phyloP scores from a whole-genome alignment of 176 grass and related monocot species.

The Musa itinerans region DNA sequence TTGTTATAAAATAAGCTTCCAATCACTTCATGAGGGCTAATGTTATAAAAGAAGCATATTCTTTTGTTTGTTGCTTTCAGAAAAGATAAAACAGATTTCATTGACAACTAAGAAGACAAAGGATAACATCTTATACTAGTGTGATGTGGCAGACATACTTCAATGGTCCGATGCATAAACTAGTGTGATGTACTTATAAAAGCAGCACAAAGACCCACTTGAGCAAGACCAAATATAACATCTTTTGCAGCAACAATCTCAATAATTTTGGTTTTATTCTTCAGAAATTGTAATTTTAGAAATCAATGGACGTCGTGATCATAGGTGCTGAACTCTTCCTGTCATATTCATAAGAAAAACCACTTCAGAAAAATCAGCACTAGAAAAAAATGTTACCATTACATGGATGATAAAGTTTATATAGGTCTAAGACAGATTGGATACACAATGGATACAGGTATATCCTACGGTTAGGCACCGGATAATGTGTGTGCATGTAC shows the following conservation, averaged over 20 bases:
- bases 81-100: neutral
- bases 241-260: conserved; percentile 22
- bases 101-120: neutral
- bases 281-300: conserved; percentile 4
- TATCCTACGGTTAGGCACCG: too few species aligned
- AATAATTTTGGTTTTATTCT: conserved; percentile 2
- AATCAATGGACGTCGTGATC: neutral
- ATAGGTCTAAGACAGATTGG: too few species aligned
- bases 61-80: conserved; percentile 19
- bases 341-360: neutral
- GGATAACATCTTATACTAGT: neutral
- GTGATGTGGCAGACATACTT: neutral
- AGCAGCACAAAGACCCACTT: conserved; percentile 5
- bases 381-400: neutral
- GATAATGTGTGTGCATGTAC: too few species aligned
- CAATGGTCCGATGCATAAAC: too few species aligned
- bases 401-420: too few species aligned
- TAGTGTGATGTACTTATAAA: too few species aligned
- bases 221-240: conserved; percentile 17
- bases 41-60: conserved; percentile 21
- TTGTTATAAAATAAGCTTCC: conserved; percentile 20
- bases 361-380: neutral
- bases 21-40: conserved; percentile 12
- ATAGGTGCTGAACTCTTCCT: conserved; percentile 19
- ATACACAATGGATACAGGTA: too few species aligned